Evolutionary conservation across 164 flowering plant species (phyloP).

Genomic region (Nymphaea colorata): DNA sequence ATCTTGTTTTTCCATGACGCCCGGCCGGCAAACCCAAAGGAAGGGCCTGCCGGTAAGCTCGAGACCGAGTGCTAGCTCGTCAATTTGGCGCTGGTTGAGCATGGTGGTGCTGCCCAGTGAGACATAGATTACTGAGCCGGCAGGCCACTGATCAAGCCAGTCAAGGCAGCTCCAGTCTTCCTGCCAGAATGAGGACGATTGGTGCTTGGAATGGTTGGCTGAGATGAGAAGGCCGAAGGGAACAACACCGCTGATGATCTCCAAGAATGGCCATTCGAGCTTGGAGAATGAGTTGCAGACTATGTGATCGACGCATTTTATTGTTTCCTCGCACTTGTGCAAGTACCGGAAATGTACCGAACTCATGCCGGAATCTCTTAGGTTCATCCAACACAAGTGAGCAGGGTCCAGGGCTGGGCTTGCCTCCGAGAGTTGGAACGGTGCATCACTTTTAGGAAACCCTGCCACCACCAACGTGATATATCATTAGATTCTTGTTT

Average conservation of each 20-base stretch:
- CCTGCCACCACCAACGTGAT: background rate
- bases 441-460: background rate
- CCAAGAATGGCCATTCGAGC: conserved; percentile 1
- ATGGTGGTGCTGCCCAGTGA: conserved; percentile 11
- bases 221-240: conserved; percentile 10
- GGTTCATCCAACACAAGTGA: background rate
- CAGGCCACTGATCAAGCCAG: conserved; percentile 9
- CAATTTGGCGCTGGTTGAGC: conserved; percentile 1
- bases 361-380: background rate
- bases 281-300: conserved; percentile 11
- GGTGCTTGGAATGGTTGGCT: background rate
- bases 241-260: conserved; percentile 2
- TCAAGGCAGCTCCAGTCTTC: conserved; percentile 6
- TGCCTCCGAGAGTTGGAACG: background rate
- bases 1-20: background rate
- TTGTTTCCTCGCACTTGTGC: background rate
- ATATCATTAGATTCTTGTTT: too few relatives aligned
- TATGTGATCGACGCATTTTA: background rate
- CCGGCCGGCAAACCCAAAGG: conserved; percentile 7
- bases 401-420: background rate
- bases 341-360: background rate
- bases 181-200: conserved; percentile 3
- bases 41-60: conserved; percentile 3
- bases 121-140: conserved; percentile 10
- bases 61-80: conserved; percentile 5